Percentiles rank a stretch among this genome's conserved stretches.
Conservation (phyloP, 1,284 basidiomycete species). For the Trichosporon asahii region DNA sequence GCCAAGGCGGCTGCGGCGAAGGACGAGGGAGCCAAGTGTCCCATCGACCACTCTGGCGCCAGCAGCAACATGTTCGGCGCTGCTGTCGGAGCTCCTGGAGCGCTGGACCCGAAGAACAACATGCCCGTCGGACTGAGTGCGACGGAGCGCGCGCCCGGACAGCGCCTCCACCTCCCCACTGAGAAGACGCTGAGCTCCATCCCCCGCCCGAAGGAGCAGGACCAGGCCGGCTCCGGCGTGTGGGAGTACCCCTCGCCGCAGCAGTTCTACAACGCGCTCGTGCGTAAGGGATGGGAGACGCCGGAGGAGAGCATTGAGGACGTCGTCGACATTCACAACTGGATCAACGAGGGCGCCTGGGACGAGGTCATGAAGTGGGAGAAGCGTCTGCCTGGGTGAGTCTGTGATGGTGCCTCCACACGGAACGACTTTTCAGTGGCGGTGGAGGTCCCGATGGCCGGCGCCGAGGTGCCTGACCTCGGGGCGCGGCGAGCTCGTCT, state of each 20-base stretch:
- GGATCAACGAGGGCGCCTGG: constrained; percentile 96
- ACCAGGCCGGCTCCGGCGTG: constrained; percentile 43
- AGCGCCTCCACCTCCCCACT: constrained; percentile 63
- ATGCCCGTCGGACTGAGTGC: constrained; percentile 71
- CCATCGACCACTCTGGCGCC: constrained; percentile 40
- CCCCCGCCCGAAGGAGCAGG: constrained; percentile 61
- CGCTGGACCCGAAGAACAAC: constrained; percentile 78
- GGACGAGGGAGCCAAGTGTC: constrained; percentile 39
- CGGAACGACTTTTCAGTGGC: not conserved
- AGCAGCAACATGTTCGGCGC: constrained; percentile 13
- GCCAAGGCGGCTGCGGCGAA: constrained; percentile 9
- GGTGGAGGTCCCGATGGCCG: not conserved
- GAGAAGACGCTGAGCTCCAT: constrained; percentile 78
- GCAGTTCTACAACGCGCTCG: constrained; percentile 97
- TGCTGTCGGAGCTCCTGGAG: constrained; percentile 16
- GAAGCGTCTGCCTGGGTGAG: constrained; percentile 57
- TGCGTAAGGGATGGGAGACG: constrained; percentile 96
- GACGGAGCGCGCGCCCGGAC: constrained; percentile 48
- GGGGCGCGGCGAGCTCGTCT: no score
- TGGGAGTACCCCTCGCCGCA: constrained; percentile 99
- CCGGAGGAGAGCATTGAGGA: constrained; percentile 93
- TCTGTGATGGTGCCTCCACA: constrained; percentile 10
- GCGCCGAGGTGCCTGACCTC: no score
- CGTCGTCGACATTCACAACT: constrained; percentile 99
- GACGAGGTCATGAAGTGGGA: constrained; percentile 94